Evolutionary conservation across 2,329 filamentous ascomycete species (phyloP).

Genomic region (Colletotrichum sp.): DNA sequence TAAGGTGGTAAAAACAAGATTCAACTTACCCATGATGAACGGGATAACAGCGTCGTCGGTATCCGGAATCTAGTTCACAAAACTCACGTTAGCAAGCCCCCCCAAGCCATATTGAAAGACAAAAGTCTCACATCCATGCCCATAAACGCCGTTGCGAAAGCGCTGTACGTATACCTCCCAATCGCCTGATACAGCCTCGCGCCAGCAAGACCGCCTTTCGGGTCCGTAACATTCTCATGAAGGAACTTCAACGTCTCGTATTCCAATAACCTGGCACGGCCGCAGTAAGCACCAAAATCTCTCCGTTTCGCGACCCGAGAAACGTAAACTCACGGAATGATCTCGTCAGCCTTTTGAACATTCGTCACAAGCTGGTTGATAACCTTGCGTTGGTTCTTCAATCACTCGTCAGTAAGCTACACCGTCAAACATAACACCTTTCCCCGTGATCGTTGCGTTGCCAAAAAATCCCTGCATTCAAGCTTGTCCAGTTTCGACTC

Average conservation of each 20-base stretch:
- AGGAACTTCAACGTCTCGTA: background rate
- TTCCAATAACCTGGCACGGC: background rate
- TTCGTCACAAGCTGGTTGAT: background rate
- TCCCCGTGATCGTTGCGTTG: rapidly evolving
- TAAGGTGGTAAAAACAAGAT: rapidly evolving
- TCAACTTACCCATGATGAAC: background rate
- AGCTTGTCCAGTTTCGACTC: background rate
- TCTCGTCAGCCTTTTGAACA: background rate
- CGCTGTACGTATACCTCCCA: background rate
- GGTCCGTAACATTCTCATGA: background rate
- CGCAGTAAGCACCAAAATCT: background rate
- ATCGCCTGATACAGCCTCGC: background rate
- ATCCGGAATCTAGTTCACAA: background rate
- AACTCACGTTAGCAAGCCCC: background rate
- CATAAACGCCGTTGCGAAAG: background rate
- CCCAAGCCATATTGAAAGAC: background rate
- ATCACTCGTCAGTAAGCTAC: background rate
- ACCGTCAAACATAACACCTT: background rate
- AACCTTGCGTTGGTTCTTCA: background rate
- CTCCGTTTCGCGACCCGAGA: background rate
- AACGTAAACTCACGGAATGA: background rate
- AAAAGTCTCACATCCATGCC: background rate
- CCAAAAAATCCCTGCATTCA: rapidly evolving
- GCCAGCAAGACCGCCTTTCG: background rate
- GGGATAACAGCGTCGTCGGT: background rate